Conservation (phyloP, 176 grass and related monocot genomes). For the Avena insularis region DNA sequence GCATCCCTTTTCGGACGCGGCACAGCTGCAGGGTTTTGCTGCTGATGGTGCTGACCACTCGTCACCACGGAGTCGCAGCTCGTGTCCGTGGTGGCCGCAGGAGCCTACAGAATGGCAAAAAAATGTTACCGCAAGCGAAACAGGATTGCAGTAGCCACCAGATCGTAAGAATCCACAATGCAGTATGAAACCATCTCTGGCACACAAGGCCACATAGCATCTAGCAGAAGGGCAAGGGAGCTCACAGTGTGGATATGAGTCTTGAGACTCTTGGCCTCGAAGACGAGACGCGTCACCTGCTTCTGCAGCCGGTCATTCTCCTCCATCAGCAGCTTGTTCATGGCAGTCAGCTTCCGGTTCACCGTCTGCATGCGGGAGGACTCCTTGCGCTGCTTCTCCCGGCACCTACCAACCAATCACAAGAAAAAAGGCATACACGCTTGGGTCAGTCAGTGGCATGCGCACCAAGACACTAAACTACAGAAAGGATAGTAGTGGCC, state of each 20-base stretch:
- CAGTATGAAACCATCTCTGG: background rate
- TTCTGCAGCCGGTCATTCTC: constrained; percentile 98
- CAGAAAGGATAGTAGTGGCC: constrained; percentile 6
- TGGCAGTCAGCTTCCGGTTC: constrained; percentile 87
- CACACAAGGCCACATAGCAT: too few species aligned
- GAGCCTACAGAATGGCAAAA: constrained; percentile 55
- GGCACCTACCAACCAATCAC: constrained; percentile 59
- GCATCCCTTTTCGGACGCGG: constrained; percentile 82
- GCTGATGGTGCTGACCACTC: constrained; percentile 86
- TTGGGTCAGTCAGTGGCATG: constrained; percentile 8
- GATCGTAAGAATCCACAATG: background rate
- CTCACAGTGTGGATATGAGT: constrained; percentile 81
- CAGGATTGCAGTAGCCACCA: background rate
- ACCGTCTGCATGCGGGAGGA: constrained; percentile 92
- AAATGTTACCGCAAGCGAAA: background rate
- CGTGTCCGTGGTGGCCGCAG: constrained; percentile 93
- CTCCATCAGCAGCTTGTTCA: constrained; percentile 99
- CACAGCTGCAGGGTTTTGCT: constrained; percentile 66
- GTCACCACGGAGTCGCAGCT: constrained; percentile 99
- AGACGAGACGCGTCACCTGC: constrained; percentile 91
- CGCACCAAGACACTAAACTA: constrained; percentile 2
- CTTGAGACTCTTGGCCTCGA: constrained; percentile 41
- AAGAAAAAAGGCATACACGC: background rate
- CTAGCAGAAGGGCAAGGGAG: background rate
- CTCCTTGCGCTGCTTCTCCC: constrained; percentile 99